phyloP scores from a whole-genome alignment of 2,329 filamentous ascomycete genomes.

The Microthyrium microscopicum region DNA sequence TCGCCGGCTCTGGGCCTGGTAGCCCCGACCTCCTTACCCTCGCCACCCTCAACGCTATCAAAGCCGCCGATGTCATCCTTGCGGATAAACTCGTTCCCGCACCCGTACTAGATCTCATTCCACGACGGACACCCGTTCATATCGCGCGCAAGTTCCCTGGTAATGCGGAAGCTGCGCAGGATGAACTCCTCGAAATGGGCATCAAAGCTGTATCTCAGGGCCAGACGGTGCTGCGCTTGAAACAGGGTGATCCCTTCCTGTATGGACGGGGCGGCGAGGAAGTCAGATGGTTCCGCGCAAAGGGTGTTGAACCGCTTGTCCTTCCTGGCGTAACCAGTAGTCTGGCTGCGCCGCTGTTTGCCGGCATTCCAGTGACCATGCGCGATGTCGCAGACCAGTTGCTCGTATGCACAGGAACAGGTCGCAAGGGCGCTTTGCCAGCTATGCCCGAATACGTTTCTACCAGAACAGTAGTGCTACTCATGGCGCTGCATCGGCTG shows the following conservation, averaged over 20 bases:
- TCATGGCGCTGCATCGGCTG: constrained; percentile 89
- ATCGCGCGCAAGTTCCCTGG: constrained; percentile 97
- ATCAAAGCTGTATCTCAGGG: constrained; percentile 52
- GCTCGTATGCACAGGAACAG: constrained; percentile 90
- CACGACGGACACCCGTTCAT: constrained; percentile 70
- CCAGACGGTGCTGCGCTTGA: constrained; percentile 70
- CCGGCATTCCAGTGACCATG: constrained; percentile 75
- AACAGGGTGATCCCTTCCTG: constrained; percentile 93
- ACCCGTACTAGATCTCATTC: constrained; percentile 74
- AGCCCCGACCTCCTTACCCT: constrained; percentile 83
- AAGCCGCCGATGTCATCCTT: constrained; percentile 59
- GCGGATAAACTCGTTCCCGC: constrained; percentile 77
- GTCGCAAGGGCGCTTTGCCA: constrained; percentile 70
- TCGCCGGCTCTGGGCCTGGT: constrained; percentile 84
- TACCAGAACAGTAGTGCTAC: constrained; percentile 72
- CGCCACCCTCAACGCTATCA: constrained; percentile 61
- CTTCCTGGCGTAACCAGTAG: constrained; percentile 85
- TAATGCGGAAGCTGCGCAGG: constrained; percentile 84
- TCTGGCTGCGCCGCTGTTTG: constrained; percentile 74
- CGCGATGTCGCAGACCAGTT: constrained; percentile 83
- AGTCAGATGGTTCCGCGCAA: constrained; percentile 60
- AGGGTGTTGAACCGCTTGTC: constrained; percentile 55
- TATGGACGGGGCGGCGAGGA: constrained; percentile 94
- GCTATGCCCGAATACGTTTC: constrained; percentile 63
- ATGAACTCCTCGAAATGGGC: constrained; percentile 69